These are phyloP conservation scores for Dillenia suffruticosa DNA, from an alignment of 164 flowering plant genomes.

Conservation along the genomic window DNA sequence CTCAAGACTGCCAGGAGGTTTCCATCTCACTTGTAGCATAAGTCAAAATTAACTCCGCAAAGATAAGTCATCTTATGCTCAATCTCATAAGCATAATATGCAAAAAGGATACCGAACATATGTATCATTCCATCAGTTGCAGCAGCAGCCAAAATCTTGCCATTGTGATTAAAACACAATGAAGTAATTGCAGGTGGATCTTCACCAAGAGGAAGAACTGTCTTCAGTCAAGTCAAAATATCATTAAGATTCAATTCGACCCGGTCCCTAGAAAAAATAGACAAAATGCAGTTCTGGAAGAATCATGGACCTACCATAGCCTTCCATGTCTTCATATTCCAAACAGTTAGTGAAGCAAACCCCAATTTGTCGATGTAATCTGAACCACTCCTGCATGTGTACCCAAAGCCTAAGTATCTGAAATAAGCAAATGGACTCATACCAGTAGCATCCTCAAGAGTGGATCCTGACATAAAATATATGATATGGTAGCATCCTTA, in stretches of 20 bases:
- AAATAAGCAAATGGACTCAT: background rate
- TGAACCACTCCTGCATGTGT: constrained; percentile 42
- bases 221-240: constrained; percentile 50
- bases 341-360: constrained; percentile 84
- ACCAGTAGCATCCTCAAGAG: no score
- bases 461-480: no score
- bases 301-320: constrained; percentile 64
- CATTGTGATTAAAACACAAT: constrained; percentile 91
- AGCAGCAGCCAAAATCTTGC: constrained; percentile 92
- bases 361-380: constrained; percentile 51
- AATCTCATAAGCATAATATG: no score
- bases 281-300: constrained; percentile 1
- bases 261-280: constrained; percentile 1
- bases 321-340: constrained; percentile 99
- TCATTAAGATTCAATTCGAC: constrained; percentile 9
- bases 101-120: constrained; percentile 92
- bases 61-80: no score
- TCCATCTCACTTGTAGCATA: no score
- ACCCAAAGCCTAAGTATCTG: constrained; percentile 2
- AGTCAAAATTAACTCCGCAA: no score
- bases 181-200: constrained; percentile 98
- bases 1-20: background rate
- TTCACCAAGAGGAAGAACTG: constrained; percentile 97
- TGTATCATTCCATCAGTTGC: constrained; percentile 98
- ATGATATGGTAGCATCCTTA: no score